Conservation (phyloP, 352 stramenopile species). For the Phytophthora multivora region DNA sequence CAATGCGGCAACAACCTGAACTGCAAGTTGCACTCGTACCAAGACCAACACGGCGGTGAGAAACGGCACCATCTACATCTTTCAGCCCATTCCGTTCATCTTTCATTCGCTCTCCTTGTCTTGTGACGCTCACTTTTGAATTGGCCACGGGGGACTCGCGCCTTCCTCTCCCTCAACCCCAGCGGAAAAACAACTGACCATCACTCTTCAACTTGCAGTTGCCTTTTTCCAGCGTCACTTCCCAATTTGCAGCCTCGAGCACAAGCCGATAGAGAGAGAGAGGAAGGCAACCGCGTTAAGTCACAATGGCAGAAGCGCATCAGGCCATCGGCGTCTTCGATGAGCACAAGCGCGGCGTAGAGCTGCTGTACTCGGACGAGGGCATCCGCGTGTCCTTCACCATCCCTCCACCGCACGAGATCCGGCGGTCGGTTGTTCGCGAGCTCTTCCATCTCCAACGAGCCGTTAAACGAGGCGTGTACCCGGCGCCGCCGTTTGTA, state of each 20-base stretch:
- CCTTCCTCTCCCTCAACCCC: background rate
- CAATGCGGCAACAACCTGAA: background rate
- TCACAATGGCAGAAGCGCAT: conserved; percentile 82
- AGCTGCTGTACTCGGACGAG: conserved; percentile 86
- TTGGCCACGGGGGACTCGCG: conserved; percentile 1
- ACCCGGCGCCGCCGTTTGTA: conserved; percentile 73
- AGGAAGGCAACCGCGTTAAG: conserved; percentile 5
- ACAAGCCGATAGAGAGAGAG: background rate
- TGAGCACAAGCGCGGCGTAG: conserved; percentile 86
- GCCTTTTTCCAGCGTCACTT: conserved; percentile 23
- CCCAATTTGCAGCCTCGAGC: conserved; percentile 8
- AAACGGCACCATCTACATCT: background rate
- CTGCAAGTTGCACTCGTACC: background rate
- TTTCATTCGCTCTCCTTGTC: background rate
- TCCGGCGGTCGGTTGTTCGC: conserved; percentile 67
- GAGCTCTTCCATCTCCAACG: conserved; percentile 77
- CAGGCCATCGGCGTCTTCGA: conserved; percentile 86
- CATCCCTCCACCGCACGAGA: conserved; percentile 79
- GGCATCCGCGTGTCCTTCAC: conserved; percentile 85
- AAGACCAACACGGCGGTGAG: conserved; percentile 1
- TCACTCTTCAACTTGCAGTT: conserved; percentile 26
- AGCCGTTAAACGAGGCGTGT: conserved; percentile 71
- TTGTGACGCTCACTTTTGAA: conserved; percentile 19
- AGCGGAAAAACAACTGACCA: conserved; percentile 14
- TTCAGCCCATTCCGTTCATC: background rate